Conservation (phyloP, 768 basidiomycete genomes). For the Xanthoconium stramineum region DNA sequence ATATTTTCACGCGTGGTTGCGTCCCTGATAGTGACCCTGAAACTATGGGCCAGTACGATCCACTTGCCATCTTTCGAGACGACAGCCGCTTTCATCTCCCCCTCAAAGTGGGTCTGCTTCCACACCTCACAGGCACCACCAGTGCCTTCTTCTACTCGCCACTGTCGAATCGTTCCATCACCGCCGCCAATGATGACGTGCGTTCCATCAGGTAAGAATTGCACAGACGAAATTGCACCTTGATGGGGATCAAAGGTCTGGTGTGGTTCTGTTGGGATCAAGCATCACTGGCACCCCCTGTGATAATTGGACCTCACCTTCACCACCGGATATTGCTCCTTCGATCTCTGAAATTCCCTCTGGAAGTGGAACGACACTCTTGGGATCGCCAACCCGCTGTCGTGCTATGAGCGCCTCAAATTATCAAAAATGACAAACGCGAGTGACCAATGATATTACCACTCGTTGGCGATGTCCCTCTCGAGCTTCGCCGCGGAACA, state of each 20-base stretch:
- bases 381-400: background rate
- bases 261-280: slow-evolving; percentile 2
- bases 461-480: background rate
- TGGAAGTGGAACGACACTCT: background rate
- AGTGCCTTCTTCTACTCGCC: background rate
- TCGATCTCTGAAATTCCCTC: background rate
- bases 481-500: slow-evolving; percentile 5
- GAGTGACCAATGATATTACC: background rate
- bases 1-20: slow-evolving; percentile 1
- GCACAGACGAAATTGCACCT: slow-evolving; percentile 3
- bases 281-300: too few species aligned
- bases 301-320: slow-evolving; percentile 1
- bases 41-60: slow-evolving; percentile 6
- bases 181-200: slow-evolving; percentile 2
- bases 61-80: slow-evolving; percentile 20
- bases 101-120: background rate
- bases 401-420: background rate
- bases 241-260: background rate
- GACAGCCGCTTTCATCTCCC: background rate
- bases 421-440: background rate
- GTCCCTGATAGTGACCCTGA: slow-evolving; percentile 10
- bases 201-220: slow-evolving; percentile 10
- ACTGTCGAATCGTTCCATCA: slow-evolving; percentile 10
- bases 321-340: background rate
- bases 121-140: background rate